Percentiles rank a stretch among this genome's conserved stretches.
phyloP scores from a whole-genome alignment of 192 early-diverging fungal species.

The Diversispora eburnea region DNA sequence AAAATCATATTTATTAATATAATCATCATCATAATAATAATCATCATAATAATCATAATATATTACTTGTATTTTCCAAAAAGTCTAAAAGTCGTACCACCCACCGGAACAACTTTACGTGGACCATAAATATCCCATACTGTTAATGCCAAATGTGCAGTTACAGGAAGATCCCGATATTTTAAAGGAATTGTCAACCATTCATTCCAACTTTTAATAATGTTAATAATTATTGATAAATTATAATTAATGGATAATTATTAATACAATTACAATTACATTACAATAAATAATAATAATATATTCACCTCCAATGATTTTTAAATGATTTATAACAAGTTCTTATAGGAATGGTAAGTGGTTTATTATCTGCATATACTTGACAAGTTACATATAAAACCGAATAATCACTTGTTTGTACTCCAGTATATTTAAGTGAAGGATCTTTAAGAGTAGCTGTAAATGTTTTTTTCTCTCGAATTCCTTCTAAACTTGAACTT shows the following conservation, averaged over 20 bases:
- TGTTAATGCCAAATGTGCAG: constrained; percentile 66
- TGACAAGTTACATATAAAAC: constrained; percentile 67
- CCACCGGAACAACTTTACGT: constrained; percentile 67
- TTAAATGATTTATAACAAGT: constrained; percentile 64
- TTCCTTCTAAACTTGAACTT: constrained; percentile 41
- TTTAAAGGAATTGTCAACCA: constrained; percentile 88
- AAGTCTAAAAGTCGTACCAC: constrained; percentile 71
- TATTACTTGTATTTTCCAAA: constrained; percentile 77
- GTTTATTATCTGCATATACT: constrained; percentile 66
- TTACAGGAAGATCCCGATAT: constrained; percentile 77
- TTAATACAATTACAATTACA: too few relatives aligned
- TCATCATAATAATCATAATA: not conserved
- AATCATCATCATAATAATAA: too few relatives aligned
- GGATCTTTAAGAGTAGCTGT: constrained; percentile 24
- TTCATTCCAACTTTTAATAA: constrained; percentile 74
- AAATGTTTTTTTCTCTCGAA: constrained; percentile 31
- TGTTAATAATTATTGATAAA: constrained; percentile 6
- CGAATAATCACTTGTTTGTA: constrained; percentile 42
- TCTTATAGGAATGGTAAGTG: constrained; percentile 59
- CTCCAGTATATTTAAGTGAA: constrained; percentile 34
- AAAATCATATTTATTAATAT: too few relatives aligned
- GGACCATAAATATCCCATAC: constrained; percentile 81
- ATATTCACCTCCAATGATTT: constrained; percentile 53
- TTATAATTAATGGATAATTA: constrained; percentile 9
- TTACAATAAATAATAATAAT: too few relatives aligned